Conservation (phyloP, 2,329 filamentous ascomycete genomes). For the Ophiostoma sp. region DNA sequence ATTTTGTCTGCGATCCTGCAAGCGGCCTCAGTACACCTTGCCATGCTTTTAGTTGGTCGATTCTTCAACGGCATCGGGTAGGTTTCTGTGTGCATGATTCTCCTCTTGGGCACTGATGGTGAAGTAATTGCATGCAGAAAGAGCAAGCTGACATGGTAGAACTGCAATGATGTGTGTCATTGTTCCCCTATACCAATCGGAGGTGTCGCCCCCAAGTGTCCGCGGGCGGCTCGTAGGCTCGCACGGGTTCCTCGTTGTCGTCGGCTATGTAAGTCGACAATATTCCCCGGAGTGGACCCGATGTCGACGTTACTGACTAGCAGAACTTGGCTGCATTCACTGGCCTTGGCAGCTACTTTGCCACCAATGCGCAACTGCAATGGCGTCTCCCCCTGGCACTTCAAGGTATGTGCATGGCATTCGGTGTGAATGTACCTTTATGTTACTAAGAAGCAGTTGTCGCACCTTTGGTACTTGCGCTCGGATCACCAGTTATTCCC, state of each 20-base stretch:
- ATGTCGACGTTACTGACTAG: not conserved
- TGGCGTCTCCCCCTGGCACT: not conserved
- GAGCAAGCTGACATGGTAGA: not conserved
- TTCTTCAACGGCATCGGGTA: conserved; percentile 5
- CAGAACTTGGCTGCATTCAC: conserved; percentile 8
- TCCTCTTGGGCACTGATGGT: not conserved
- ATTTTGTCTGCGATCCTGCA: not conserved
- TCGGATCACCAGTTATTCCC: not conserved
- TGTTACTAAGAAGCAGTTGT: not conserved
- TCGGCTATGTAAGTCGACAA: not conserved
- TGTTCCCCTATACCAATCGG: not conserved
- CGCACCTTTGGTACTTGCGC: not conserved
- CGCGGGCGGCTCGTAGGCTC: not conserved
- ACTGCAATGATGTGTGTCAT: conserved; percentile 4
- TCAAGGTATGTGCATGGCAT: not conserved
- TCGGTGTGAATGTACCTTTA: not conserved
- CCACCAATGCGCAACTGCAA: conserved; percentile 5
- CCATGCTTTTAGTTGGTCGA: not conserved
- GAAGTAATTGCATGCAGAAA: not conserved
- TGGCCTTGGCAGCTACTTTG: conserved; percentile 4
- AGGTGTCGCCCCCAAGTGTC: not conserved
- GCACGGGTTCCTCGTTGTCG: not conserved
- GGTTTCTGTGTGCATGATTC: not conserved
- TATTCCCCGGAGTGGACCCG: not conserved
- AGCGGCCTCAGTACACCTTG: not conserved